phyloP scores from a whole-genome alignment of 192 early-diverging fungal genomes.

The Lobosporangium transversale region DNA sequence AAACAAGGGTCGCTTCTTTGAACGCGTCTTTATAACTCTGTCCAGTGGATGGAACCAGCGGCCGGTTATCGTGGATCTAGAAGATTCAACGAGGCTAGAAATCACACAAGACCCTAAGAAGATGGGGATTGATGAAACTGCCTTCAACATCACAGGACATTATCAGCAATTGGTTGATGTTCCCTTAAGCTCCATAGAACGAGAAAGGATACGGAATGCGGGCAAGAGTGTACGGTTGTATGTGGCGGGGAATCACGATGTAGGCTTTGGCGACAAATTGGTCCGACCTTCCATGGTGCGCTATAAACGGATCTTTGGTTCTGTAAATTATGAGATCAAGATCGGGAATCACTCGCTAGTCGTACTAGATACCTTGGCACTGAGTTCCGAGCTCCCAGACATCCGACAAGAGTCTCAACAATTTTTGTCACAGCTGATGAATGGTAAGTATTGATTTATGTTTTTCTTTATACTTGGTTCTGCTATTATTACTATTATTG shows the following conservation, averaged over 20 bases:
- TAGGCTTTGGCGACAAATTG: slow-evolving; percentile 80
- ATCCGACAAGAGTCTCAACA: slow-evolving; percentile 60
- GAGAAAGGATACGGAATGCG: slow-evolving; percentile 15
- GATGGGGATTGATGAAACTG: slow-evolving; percentile 55
- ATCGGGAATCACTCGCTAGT: slow-evolving; percentile 73
- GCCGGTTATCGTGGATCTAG: slow-evolving; percentile 17
- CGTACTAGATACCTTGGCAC: slow-evolving; percentile 80
- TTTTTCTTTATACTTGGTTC: neutral
- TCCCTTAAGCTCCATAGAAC: slow-evolving; percentile 8
- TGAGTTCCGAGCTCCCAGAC: slow-evolving; percentile 56
- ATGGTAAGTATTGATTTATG: slow-evolving; percentile 41
- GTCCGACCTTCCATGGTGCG: slow-evolving; percentile 49
- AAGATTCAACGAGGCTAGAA: slow-evolving; percentile 41
- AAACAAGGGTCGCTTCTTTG: slow-evolving; percentile 41
- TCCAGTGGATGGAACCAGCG: slow-evolving; percentile 18
- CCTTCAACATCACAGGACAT: slow-evolving; percentile 23
- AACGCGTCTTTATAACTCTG: slow-evolving; percentile 10
- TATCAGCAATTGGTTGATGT: slow-evolving; percentile 12
- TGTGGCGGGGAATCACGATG: slow-evolving; percentile 94
- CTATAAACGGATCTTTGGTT: slow-evolving; percentile 64
- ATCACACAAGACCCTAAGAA: slow-evolving; percentile 55
- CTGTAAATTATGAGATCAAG: slow-evolving; percentile 61
- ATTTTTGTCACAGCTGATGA: slow-evolving; percentile 57
- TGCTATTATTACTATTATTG: no score
- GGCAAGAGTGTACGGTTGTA: slow-evolving; percentile 59